These are phyloP conservation scores for Ambrosia artemisiifolia DNA, from an alignment of 129 eudicot genomes.

Conservation along the genomic window DNA sequence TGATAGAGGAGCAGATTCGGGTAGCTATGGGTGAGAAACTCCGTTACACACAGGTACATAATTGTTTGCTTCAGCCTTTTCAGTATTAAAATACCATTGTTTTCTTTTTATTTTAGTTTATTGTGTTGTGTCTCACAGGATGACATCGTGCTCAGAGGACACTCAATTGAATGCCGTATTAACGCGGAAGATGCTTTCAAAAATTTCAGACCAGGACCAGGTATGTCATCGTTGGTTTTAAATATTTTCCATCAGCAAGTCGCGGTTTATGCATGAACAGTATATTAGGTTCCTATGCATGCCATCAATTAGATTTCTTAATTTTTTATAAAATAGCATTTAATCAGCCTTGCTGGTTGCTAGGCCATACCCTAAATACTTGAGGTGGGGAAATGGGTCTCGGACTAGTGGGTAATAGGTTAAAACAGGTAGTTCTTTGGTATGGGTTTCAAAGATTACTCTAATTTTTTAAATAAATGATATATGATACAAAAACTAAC, in stretches of 20 bases:
- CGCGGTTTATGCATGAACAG: not conserved
- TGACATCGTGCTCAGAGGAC: slow-evolving; percentile 92
- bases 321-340: not conserved
- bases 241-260: not conserved
- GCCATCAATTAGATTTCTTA: slow-evolving; percentile 7
- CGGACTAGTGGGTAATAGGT: not conserved
- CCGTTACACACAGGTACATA: slow-evolving; percentile 74
- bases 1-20: slow-evolving; percentile 97
- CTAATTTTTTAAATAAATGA: too few relatives aligned
- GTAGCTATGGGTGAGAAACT: slow-evolving; percentile 96
- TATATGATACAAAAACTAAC: not conserved
- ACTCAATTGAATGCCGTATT: slow-evolving; percentile 97
- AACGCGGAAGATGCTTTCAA: slow-evolving; percentile 99
- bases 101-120: not conserved
- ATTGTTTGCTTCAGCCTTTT: not conserved
- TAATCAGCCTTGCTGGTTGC: not conserved
- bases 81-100: not conserved
- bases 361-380: not conserved
- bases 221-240: slow-evolving; percentile 26
- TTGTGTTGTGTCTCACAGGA: slow-evolving; percentile 50
- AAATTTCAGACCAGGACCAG: slow-evolving; percentile 99
- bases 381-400: not conserved
- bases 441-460: not conserved
- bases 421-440: not conserved
- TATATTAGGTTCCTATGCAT: not conserved